Base-by-base conservation (phyloP, 805 yeast genomes). In the Yarrowia porcina region DNA sequence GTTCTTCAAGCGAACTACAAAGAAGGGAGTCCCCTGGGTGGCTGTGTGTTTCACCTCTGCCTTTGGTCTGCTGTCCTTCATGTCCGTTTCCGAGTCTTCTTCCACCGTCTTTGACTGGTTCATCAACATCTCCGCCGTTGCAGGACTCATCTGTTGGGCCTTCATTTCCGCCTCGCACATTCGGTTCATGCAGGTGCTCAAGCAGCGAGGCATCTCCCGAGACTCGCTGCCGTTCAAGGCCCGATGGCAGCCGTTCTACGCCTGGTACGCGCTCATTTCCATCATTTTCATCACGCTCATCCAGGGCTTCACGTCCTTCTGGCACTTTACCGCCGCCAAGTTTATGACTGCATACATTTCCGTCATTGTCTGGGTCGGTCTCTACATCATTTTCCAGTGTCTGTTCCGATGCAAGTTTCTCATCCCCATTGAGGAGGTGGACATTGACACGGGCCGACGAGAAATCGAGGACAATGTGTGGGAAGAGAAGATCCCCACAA, bases 341-440 rank as follows among this genome's bases (percentile, higher is more conserved):
- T 89, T 89, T 77, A 83, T 88, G 72, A 83, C 89, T 25, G 82
- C 88, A 23, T 89, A 89, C 70, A 77, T 89, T 63, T 88, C 93
- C 15, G 77, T 87, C 38, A 80, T 88, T 63, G 74, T 87, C 52
- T 86, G 85, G 72, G 76, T 79, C 45, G 81, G 75, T 10, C 68
- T 82, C 8, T 89, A 85, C 85, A 63, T 80, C 2, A 79, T 73
- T 70, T 84, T 77, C 72, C 65, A 63, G 57, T 47, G 63, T 30
- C 28, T 69, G 23, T 61, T 61, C 64, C 63, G 64, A 45, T 61
- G 65, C 32, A 61, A 63, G 36, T 39, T 63, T 20, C 47, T 66
- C 50, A 50, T 33, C 17, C 63, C 61, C 35, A 35, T 64, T 18
- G 70, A 65, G n/a, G 84, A 86, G 25, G 79, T 88, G 64, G 96